Conservation (phyloP, 495 filamentous ascomycete genomes). For the Friedmanniomyces endolithicus region DNA sequence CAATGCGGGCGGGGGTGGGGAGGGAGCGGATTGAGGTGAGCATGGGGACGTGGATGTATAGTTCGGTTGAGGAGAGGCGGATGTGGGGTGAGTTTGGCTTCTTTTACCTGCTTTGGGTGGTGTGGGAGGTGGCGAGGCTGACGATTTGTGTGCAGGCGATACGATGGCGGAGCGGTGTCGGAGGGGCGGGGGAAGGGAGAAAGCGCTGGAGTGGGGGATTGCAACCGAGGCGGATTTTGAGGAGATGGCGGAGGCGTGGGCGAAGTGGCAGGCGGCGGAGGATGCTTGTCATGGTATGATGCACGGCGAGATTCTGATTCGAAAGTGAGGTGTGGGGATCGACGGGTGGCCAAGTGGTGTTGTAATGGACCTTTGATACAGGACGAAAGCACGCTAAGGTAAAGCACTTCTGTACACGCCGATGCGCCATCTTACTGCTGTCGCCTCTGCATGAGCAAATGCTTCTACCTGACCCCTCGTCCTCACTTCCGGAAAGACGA, state of each 20-base stretch:
- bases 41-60: slow-evolving; percentile 32
- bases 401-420: slow-evolving; percentile 10
- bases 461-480: neutral
- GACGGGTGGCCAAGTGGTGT: neutral
- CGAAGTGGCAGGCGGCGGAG: slow-evolving; percentile 30
- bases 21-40: slow-evolving; percentile 28
- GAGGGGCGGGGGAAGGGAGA: slow-evolving; percentile 25
- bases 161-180: slow-evolving; percentile 16
- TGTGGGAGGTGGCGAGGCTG: neutral
- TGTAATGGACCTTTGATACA: slow-evolving; percentile 7
- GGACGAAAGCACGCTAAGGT: slow-evolving; percentile 15
- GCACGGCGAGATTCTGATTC: slow-evolving; percentile 35
- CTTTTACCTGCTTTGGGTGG: neutral
- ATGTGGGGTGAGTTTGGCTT: slow-evolving; percentile 33
- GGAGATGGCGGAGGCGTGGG: slow-evolving; percentile 35
- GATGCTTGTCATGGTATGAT: slow-evolving; percentile 30
- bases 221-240: slow-evolving; percentile 30
- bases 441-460: too few relatives aligned
- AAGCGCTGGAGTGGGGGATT: slow-evolving; percentile 28
- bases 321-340: slow-evolving; percentile 28
- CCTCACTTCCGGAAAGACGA: slow-evolving; percentile 8
- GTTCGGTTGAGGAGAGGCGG: slow-evolving; percentile 27
- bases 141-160: neutral
- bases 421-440: neutral
- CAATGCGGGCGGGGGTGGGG: slow-evolving; percentile 31